phyloP scores from a whole-genome alignment of 768 basidiomycete species.

The Collybia sp. region DNA sequence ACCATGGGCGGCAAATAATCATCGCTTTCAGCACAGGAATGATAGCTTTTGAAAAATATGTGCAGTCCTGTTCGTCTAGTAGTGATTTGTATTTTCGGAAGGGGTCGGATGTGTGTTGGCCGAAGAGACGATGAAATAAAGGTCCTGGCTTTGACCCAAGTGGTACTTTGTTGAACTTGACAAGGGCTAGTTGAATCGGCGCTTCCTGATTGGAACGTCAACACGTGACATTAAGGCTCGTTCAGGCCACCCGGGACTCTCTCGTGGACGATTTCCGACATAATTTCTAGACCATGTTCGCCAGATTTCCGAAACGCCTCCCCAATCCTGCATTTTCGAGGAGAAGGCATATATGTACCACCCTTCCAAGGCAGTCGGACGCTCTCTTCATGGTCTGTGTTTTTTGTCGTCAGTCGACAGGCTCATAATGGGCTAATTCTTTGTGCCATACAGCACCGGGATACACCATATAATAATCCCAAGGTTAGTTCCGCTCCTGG shows the following conservation, averaged over 20 bases:
- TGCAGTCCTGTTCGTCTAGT: no score
- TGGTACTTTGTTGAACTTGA: no score
- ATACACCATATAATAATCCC: slow-evolving; percentile 92
- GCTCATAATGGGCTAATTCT: slow-evolving; percentile 8
- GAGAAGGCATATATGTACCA: slow-evolving; percentile 36
- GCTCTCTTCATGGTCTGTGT: slow-evolving; percentile 80
- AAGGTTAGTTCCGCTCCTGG: slow-evolving; percentile 40
- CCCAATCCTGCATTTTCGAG: slow-evolving; percentile 14
- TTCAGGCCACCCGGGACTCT: slow-evolving; percentile 12
- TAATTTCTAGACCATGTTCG: slow-evolving; percentile 20
- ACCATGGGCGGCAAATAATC: no score
- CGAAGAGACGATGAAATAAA: no score
- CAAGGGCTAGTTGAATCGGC: no score
- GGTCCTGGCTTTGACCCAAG: no score
- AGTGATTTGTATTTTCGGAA: no score
- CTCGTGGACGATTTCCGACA: slow-evolving; percentile 7
- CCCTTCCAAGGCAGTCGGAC: slow-evolving; percentile 58
- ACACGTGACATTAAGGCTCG: slow-evolving; percentile 13
- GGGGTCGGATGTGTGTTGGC: no score
- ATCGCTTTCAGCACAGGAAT: no score
- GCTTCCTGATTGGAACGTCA: slow-evolving; percentile 6
- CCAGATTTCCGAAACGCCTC: slow-evolving; percentile 27
- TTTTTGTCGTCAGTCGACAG: slow-evolving; percentile 2
- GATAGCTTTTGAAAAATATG: no score
- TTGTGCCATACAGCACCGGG: slow-evolving; percentile 68